Evolutionary conservation across 768 basidiomycete species (phyloP).

Genomic region (Boletus subcaerulescens): DNA sequence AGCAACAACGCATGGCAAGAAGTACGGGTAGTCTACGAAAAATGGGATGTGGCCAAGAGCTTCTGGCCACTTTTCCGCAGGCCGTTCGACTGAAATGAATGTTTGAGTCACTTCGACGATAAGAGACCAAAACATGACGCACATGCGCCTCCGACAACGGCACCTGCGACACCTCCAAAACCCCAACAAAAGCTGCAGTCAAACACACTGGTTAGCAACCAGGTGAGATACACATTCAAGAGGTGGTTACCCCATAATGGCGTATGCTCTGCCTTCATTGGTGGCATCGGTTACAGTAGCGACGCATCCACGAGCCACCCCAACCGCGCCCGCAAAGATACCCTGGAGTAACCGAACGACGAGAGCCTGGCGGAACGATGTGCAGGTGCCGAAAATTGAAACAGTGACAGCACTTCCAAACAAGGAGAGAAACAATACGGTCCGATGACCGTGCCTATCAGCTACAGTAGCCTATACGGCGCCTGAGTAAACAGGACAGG

Average conservation of each 20-base stretch:
- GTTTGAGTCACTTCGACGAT: conserved; percentile 6
- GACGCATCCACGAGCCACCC: conserved; percentile 89
- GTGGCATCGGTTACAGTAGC: conserved; percentile 83
- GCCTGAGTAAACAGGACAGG: background rate
- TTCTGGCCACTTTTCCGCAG: conserved; percentile 82
- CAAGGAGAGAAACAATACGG: conserved; percentile 81
- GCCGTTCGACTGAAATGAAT: conserved; percentile 63
- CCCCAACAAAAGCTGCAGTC: conserved; percentile 85
- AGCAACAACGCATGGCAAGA: conserved; percentile 82
- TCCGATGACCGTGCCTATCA: conserved; percentile 82
- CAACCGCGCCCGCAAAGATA: conserved; percentile 90
- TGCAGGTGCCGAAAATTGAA: conserved; percentile 73
- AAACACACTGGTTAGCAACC: background rate
- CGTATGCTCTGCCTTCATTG: conserved; percentile 94
- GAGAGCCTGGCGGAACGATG: conserved; percentile 74
- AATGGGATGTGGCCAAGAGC: conserved; percentile 63
- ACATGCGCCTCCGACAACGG: conserved; percentile 84
- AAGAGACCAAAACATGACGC: conserved; percentile 29
- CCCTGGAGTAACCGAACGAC: conserved; percentile 87
- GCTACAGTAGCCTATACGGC: conserved; percentile 80
- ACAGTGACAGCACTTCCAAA: conserved; percentile 83
- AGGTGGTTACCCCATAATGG: conserved; percentile 69
- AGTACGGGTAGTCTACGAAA: conserved; percentile 83
- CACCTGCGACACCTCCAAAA: conserved; percentile 89
- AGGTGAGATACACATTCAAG: background rate